These are phyloP conservation scores for Asclepias syriaca DNA, from an alignment of 257 asterid genomes.

Conservation along the genomic window DNA sequence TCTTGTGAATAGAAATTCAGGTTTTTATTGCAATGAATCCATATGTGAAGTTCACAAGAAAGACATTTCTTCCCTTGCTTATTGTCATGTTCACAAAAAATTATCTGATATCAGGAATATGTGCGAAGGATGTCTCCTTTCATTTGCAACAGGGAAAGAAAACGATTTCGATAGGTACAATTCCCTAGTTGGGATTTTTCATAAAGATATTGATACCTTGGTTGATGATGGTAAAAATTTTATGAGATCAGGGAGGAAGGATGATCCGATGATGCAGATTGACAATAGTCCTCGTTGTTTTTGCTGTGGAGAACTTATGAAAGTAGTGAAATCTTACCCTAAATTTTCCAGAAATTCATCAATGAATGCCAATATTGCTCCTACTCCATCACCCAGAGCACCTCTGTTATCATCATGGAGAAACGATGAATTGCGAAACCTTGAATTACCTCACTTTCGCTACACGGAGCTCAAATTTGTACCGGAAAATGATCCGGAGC, in stretches of 20 bases:
- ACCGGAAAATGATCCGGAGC: conserved; percentile 44
- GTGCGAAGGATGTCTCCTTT: conserved; percentile 77
- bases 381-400: conserved; percentile 61
- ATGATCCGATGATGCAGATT: conserved; percentile 29
- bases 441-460: conserved; percentile 46
- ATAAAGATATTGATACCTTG: conserved; percentile 44
- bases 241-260: conserved; percentile 33
- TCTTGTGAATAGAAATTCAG: conserved; percentile 41
- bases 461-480: conserved; percentile 51
- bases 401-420: conserved; percentile 30
- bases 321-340: conserved; percentile 28
- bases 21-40: conserved; percentile 65
- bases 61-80: conserved; percentile 73
- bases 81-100: conserved; percentile 71
- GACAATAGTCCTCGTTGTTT: conserved; percentile 43
- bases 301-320: conserved; percentile 80
- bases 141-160: conserved; percentile 57
- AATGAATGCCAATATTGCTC: conserved; percentile 32
- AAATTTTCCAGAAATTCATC: conserved; percentile 45
- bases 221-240: conserved; percentile 31
- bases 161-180: conserved; percentile 37
- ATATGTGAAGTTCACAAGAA: conserved; percentile 78
- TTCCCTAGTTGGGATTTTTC: conserved; percentile 65
- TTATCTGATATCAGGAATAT: conserved; percentile 62
- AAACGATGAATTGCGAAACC: conserved; percentile 36